phyloP scores from a whole-genome alignment of 148 eudicot species.

The Gaultheria prostrata region DNA sequence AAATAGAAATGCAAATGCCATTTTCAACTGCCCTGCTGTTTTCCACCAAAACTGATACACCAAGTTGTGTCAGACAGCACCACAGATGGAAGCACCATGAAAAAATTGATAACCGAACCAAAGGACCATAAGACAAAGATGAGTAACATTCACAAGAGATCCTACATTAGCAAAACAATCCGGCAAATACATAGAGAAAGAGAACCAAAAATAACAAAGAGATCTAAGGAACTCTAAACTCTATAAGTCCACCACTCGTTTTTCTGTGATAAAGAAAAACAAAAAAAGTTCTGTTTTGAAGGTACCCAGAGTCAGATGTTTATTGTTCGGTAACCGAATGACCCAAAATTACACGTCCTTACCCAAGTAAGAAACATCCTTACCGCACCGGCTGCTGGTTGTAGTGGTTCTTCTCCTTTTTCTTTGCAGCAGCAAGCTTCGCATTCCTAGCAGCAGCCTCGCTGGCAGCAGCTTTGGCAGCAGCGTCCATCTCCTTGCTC shows the following conservation, averaged over 20 bases:
- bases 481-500: conserved; percentile 75
- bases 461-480: conserved; percentile 76
- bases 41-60: background rate
- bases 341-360: conserved; percentile 13
- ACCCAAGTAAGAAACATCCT: conserved; percentile 14
- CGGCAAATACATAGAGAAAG: background rate
- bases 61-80: background rate
- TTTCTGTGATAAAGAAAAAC: background rate
- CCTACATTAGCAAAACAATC: conserved; percentile 14
- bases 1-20: background rate
- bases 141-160: background rate
- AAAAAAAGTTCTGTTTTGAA: conserved; percentile 11
- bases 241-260: background rate
- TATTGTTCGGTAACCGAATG: conserved; percentile 22
- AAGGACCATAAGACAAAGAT: conserved; percentile 1
- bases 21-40: background rate
- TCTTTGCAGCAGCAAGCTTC: conserved; percentile 92
- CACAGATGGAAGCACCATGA: background rate
- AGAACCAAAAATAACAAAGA: conserved; percentile 9
- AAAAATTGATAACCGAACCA: background rate
- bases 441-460: conserved; percentile 97
- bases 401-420: conserved; percentile 97
- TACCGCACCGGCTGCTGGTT: conserved; percentile 94
- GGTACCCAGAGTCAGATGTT: conserved; percentile 21
- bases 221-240: conserved; percentile 8